Base-by-base conservation (phyloP, 305 asterid genomes). In the Ilex paraguariensis region DNA sequence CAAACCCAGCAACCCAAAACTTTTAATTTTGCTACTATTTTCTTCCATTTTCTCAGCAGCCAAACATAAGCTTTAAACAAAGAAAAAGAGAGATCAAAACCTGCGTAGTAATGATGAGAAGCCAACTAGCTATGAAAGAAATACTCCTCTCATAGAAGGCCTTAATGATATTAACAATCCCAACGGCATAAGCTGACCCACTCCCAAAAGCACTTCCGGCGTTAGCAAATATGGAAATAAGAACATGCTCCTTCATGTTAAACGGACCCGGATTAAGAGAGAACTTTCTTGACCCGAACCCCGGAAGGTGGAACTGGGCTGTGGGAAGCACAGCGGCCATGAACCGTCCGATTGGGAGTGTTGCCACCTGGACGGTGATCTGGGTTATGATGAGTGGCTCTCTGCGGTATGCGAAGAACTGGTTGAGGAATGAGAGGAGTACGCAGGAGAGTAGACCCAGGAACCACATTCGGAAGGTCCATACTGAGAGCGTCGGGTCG, bases 181-280 rank as follows among this genome's bases (percentile, higher is more conserved):
- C 82, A n/a, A 86, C 82, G 0, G 93, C 96, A 52, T 86, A 89
- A 7, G 92, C 95, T 13, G 85, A 53, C 1, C 92, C 95, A 45
- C 61, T 53, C 0, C 87, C 88, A 13, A 82, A 82, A 0, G 82
- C 87, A 0, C 77, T 65, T 0, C 95, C 95, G 7, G 88, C 90
- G 49, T 84, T 88, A 3, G 95, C 96, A 51, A 88, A 88, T 1
- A 88, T 82, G n/a, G 95, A 77, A 2, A 88, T 82, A 44, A 88
- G 73, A 4, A 88, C 96, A 30, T 88, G 96, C 61, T 88, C 96
- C 78, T 88, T 88, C 81, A 88, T 76, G 79, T 86, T 86, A 61
- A 88, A 88, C 13, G 96, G 95, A 3, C 92, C 95, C 61, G 96
- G 90, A 68, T 86, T 88, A 4, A 88, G 74, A 8, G 96, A 84